A percentile compares a stretch with the other conserved stretches of the same genome.
Evolutionary conservation across 257 asterid genomes (phyloP).

Genomic region (Thymus mandschuricus): DNA sequence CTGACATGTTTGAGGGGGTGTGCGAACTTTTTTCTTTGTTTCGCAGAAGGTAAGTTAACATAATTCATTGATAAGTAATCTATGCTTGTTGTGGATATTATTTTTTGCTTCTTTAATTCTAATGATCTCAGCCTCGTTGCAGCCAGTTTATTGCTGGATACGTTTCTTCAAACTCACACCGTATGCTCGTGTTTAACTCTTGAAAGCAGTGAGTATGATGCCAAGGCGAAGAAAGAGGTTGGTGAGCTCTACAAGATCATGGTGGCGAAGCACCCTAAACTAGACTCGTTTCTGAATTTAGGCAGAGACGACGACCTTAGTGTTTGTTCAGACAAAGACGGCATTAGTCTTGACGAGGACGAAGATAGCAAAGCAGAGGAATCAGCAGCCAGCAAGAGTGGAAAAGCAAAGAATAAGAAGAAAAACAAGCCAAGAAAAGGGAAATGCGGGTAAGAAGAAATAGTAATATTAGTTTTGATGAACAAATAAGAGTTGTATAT

Average conservation of each 20-base stretch:
- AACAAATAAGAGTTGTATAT: no score
- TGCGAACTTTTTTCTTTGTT: not conserved
- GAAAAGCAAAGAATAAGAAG: slow-evolving; percentile 35
- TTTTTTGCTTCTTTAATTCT: no score
- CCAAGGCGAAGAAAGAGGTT: not conserved
- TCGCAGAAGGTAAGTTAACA: slow-evolving; percentile 8
- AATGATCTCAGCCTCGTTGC: no score
- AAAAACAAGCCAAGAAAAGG: slow-evolving; percentile 27
- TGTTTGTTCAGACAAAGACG: no score
- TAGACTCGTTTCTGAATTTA: slow-evolving; percentile 9
- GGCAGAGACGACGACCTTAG: no score
- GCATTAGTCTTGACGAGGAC: no score
- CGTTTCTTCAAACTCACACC: not conserved
- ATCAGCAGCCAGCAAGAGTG: slow-evolving; percentile 24
- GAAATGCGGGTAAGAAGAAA: slow-evolving; percentile 21
- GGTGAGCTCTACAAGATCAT: slow-evolving; percentile 28
- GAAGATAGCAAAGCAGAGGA: slow-evolving; percentile 21
- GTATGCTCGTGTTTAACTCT: no score
- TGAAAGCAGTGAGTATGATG: slow-evolving; percentile 22
- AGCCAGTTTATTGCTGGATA: not conserved
- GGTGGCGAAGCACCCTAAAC: slow-evolving; percentile 18
- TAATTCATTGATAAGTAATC: no score
- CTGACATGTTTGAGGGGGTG: no score
- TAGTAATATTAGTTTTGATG: no score
- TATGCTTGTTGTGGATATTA: no score